phyloP scores from a whole-genome alignment of 148 eudicot genomes.

The Amaranthus hypochondriacus region DNA sequence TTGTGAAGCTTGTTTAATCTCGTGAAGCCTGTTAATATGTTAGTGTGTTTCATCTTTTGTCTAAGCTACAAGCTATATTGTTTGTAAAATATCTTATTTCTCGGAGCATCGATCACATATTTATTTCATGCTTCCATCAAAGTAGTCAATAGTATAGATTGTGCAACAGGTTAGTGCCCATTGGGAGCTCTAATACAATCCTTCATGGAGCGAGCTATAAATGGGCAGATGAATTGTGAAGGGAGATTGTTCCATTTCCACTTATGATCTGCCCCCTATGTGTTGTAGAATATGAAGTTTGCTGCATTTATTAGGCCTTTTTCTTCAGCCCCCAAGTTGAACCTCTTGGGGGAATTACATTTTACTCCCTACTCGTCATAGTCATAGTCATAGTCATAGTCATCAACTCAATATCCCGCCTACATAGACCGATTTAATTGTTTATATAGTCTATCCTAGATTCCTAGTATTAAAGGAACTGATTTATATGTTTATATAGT shows the following conservation, averaged over 20 bases:
- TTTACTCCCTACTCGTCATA: too few species aligned
- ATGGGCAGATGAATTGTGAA: neutral
- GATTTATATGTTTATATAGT: too few species aligned
- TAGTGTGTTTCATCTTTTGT: constrained; percentile 18
- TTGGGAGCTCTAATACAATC: too few species aligned
- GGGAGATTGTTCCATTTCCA: neutral
- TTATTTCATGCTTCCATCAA: constrained; percentile 5
- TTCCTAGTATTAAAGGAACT: too few species aligned
- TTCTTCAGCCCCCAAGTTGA: too few species aligned
- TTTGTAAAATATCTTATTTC: constrained; percentile 14
- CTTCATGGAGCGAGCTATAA: too few species aligned
- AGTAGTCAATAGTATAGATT: neutral
- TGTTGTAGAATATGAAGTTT: neutral
- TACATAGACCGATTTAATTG: too few species aligned
- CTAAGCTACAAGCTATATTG: constrained; percentile 9
- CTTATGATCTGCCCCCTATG: neutral
- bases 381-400: too few species aligned
- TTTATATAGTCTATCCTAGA: too few species aligned
- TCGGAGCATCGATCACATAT: constrained; percentile 1
- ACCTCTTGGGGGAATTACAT: too few species aligned
- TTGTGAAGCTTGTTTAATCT: constrained; percentile 10
- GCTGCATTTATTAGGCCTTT: neutral
- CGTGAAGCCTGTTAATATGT: constrained; percentile 17
- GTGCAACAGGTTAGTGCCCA: too few species aligned
- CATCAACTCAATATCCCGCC: too few species aligned